Conservation (phyloP, 2,329 filamentous ascomycete species). For the Ilyonectria sp. region DNA sequence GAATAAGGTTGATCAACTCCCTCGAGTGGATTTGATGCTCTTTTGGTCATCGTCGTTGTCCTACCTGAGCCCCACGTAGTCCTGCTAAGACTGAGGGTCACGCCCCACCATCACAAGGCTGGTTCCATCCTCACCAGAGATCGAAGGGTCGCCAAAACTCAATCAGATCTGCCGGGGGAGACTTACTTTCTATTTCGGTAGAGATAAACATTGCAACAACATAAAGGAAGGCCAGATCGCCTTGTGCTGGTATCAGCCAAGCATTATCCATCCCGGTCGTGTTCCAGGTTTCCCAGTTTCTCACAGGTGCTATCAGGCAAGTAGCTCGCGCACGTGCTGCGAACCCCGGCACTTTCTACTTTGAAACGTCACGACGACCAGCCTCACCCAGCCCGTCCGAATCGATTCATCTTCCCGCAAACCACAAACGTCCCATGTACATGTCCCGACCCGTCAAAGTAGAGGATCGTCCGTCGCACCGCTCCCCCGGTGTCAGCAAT, state of each 20-base stretch:
- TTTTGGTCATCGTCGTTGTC: slow-evolving; percentile 3
- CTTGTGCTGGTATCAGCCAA: background rate
- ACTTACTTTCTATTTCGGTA: background rate
- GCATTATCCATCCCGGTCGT: background rate
- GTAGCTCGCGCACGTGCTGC: slow-evolving; percentile 28
- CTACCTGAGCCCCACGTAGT: slow-evolving; percentile 1
- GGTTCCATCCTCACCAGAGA: slow-evolving; percentile 11
- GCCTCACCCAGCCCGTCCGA: slow-evolving; percentile 14
- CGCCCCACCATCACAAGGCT: slow-evolving; percentile 26
- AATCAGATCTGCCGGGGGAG: background rate
- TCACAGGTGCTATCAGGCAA: slow-evolving; percentile 1
- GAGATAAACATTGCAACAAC: slow-evolving; percentile 3
- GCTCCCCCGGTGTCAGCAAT: slow-evolving; percentile 23
- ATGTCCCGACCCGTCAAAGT: slow-evolving; percentile 6
- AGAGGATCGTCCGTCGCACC: slow-evolving; percentile 8
- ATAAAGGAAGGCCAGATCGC: background rate
- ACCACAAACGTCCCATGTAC: slow-evolving; percentile 4
- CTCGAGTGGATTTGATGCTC: slow-evolving; percentile 5
- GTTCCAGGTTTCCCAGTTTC: background rate
- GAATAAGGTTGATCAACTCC: slow-evolving; percentile 22
- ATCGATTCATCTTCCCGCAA: slow-evolving; percentile 16
- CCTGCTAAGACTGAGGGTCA: slow-evolving; percentile 6
- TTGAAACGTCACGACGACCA: slow-evolving; percentile 28
- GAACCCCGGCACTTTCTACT: slow-evolving; percentile 21
- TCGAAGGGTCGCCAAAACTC: slow-evolving; percentile 17